phyloP scores from a whole-genome alignment of 2,329 filamentous ascomycete species.

The Neopestalotiopsis sp. region DNA sequence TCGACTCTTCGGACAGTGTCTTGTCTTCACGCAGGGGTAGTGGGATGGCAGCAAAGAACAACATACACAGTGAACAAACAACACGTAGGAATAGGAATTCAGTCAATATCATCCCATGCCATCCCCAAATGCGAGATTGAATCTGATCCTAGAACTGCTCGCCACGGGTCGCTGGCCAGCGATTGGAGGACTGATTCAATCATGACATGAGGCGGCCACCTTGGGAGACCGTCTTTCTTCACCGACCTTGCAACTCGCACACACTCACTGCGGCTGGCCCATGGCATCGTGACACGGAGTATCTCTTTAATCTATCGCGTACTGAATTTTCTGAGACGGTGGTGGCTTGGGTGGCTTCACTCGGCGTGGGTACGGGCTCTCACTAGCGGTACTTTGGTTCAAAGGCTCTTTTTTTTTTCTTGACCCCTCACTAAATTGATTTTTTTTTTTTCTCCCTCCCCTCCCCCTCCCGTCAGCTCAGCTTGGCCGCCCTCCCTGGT shows the following conservation, averaged over 20 bases:
- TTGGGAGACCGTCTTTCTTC: slow-evolving; percentile 16
- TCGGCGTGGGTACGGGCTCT: slow-evolving; percentile 26
- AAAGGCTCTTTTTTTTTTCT: not conserved
- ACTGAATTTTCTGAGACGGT: slow-evolving; percentile 33
- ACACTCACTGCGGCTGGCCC: slow-evolving; percentile 27
- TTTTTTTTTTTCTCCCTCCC: not conserved
- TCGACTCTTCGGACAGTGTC: not conserved
- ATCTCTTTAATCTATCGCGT: slow-evolving; percentile 33
- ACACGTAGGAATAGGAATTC: not conserved
- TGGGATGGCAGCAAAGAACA: not conserved
- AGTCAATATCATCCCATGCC: not conserved
- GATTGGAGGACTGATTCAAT: slow-evolving; percentile 8
- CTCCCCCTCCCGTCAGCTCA: not conserved
- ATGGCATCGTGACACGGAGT: slow-evolving; percentile 36
- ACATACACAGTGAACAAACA: not conserved
- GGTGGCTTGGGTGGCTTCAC: slow-evolving; percentile 35
- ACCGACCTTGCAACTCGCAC: slow-evolving; percentile 24
- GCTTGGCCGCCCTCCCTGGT: not conserved
- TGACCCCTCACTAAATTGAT: not conserved
- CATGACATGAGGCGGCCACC: slow-evolving; percentile 2
- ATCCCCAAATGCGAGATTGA: slow-evolving; percentile 3
- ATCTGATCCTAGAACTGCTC: slow-evolving; percentile 9
- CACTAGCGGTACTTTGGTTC: slow-evolving; percentile 15
- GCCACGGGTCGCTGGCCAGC: slow-evolving; percentile 7
- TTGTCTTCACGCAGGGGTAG: not conserved